phyloP scores from a whole-genome alignment of 75 land plant genomes.

The Picea glauca region DNA sequence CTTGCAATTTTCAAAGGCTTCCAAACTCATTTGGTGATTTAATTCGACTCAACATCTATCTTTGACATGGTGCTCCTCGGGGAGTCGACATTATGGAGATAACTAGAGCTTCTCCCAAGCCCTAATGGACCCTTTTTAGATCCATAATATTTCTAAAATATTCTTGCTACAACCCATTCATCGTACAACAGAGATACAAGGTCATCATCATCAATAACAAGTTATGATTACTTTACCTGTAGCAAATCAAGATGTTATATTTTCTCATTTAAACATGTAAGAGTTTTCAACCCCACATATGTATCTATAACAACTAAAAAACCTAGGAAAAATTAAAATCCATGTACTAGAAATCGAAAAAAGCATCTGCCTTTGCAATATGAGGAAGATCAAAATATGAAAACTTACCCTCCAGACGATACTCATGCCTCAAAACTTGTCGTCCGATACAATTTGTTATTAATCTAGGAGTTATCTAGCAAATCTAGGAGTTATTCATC shows the following conservation, averaged over 20 bases:
- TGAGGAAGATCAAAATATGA: conserved; percentile 9
- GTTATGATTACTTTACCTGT: not conserved
- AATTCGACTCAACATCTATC: no score
- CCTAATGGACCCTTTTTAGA: conserved; percentile 19
- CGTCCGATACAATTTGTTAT: no score
- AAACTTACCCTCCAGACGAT: conserved; percentile 16
- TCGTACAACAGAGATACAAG: conserved; percentile 17
- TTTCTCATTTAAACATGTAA: not conserved
- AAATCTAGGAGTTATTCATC: no score
- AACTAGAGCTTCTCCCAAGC: not conserved
- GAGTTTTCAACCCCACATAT: not conserved
- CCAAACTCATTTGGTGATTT: no score
- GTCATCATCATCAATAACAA: conserved; percentile 4
- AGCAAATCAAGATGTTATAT: not conserved
- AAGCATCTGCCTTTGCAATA: conserved; percentile 5
- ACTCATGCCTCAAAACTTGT: no score
- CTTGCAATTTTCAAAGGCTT: no score
- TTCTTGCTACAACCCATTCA: conserved; percentile 44
- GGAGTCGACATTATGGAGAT: conserved; percentile 2
- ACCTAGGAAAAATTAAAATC: not conserved
- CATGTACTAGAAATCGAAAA: not conserved
- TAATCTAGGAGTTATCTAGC: no score
- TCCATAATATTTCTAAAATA: conserved; percentile 39
- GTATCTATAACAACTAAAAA: not conserved
- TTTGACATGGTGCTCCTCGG: no score